Evolutionary conservation across 2,329 filamentous ascomycete genomes (phyloP), one percentile per base, ranked within the genome.

Genomic region (Colletotrichum navitas): DNA sequence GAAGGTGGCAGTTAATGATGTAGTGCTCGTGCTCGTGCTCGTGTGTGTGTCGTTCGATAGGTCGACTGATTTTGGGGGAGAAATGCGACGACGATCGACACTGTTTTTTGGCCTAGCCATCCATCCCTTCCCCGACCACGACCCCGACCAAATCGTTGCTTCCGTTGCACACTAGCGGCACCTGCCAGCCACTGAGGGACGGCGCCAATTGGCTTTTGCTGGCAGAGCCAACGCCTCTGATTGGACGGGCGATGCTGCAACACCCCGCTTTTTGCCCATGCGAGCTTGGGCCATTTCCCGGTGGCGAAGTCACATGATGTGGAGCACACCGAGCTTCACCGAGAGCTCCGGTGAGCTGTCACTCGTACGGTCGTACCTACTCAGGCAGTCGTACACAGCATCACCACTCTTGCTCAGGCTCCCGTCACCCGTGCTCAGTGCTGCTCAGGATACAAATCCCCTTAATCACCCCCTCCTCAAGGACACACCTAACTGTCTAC

Each of bases 261-360:
- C 32, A 16, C 12, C 54, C 69, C 69, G 69, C 69, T 61, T 69
- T 64, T 64, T 39, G 54, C 43, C 69, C 60, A 72, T 21, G 36
- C 60, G 54, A 72, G 69, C 59, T 69, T 69, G 65, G 69, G 60
- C 66, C 69, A 18, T 7, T 1, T 21, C 18, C 0, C 1, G 11
- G 69, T 68, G 69, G 65, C 69, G 29, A 63, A 59, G 43, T 69
- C 69, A 72, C 69, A 69, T 72, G 69, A 72, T 72, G 60, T 34
- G 66, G 65, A 69, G 60, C 18, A 72, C 69, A 72, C 69, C 69
- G 59, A 71, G 39, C 59, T n/a, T 64, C 65, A 72, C 69, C 69
- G 65, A 60, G 14, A 68, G 43, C 59, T 71, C 0, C 6, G 26
- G 21, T 36, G 45, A 71, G 52, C 64, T 71, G 58, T 63, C 59